phyloP scores from a whole-genome alignment of 495 filamentous ascomycete species.

The Aspergillus biplanus region DNA sequence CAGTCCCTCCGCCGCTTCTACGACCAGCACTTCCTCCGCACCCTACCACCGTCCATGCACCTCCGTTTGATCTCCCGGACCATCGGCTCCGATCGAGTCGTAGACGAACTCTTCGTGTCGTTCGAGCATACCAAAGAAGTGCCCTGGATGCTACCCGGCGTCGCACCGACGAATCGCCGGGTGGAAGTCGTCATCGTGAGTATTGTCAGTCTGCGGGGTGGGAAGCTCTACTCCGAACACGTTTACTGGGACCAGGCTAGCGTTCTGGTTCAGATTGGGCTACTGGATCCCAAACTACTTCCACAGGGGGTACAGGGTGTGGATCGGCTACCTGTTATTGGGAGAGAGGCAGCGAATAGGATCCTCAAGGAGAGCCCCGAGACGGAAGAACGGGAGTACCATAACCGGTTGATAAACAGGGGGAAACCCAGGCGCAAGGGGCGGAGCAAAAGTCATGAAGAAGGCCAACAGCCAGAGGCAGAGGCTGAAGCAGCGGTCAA shows the following conservation, averaged over 20 bases:
- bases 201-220: constrained; percentile 74
- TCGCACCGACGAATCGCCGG: constrained; percentile 68
- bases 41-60: constrained; percentile 66
- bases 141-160: constrained; percentile 80
- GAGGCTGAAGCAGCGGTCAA: constrained; percentile 28
- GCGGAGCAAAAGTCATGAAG: constrained; percentile 15
- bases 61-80: constrained; percentile 77
- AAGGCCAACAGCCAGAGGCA: constrained; percentile 27
- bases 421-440: constrained; percentile 30
- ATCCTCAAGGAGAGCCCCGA: constrained; percentile 63
- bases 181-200: constrained; percentile 74
- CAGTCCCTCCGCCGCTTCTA: constrained; percentile 73
- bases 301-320: constrained; percentile 50
- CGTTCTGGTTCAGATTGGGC: constrained; percentile 74
- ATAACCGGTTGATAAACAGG: constrained; percentile 45
- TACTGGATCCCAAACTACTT: constrained; percentile 67
- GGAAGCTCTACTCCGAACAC: constrained; percentile 78
- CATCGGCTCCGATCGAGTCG: constrained; percentile 60
- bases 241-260: constrained; percentile 89
- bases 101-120: constrained; percentile 59
- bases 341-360: constrained; percentile 66
- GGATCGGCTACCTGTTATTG: constrained; percentile 72
- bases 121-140: constrained; percentile 75
- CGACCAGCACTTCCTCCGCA: constrained; percentile 70
- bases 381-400: constrained; percentile 42